Conservation (phyloP, 805 yeast genomes). For the Lachancea nothofagi region DNA sequence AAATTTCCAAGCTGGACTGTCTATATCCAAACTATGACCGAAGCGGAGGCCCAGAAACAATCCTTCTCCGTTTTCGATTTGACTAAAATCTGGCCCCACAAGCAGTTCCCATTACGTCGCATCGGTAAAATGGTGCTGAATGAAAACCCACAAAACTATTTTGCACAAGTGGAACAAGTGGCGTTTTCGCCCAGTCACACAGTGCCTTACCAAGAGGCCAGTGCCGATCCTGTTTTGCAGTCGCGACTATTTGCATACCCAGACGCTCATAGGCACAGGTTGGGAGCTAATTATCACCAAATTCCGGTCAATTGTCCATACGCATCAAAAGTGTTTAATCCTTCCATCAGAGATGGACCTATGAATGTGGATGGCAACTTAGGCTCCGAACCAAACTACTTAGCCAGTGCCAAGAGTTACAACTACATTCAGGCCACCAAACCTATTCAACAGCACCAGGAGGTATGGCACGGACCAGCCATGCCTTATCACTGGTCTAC, state of each 20-base stretch:
- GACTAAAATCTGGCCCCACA: conserved; percentile 91
- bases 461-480: conserved; percentile 78
- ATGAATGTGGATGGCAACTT: conserved; percentile 66
- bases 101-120: conserved; percentile 77
- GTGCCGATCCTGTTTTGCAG: conserved; percentile 81
- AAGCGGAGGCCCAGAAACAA: conserved; percentile 65
- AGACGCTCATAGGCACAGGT: conserved; percentile 80
- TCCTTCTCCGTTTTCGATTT: conserved; percentile 84
- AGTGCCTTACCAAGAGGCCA: conserved; percentile 78
- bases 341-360: conserved; percentile 79
- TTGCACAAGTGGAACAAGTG: conserved; percentile 82
- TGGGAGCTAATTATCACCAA: conserved; percentile 68
- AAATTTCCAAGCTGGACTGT: conserved; percentile 81
- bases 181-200: conserved; percentile 83
- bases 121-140: conserved; percentile 76
- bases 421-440: conserved; percentile 25
- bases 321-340: conserved; percentile 50
- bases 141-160: conserved; percentile 80
- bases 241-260: conserved; percentile 77
- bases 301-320: conserved; percentile 88
- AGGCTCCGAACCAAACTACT: conserved; percentile 73
- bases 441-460: conserved; percentile 59
- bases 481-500: conserved; percentile 82
- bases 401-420: conserved; percentile 43
- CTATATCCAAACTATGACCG: conserved; percentile 82